Percentiles rank a stretch among this genome's conserved stretches.
These are phyloP conservation scores for Claviceps pazoutovae DNA, from an alignment of 2,329 filamentous ascomycete species.

Conservation along the genomic window DNA sequence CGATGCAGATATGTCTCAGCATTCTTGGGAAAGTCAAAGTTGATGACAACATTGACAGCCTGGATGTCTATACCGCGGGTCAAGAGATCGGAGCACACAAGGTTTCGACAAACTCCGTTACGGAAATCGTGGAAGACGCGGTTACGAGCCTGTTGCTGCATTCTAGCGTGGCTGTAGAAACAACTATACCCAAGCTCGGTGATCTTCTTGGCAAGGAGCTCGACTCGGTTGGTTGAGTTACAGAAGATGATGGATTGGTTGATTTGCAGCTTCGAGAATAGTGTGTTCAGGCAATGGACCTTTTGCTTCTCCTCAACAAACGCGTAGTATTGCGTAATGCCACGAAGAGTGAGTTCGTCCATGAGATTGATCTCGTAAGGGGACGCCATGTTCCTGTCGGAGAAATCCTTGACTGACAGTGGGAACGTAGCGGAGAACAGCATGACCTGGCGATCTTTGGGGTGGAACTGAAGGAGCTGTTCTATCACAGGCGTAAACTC, in stretches of 20 bases:
- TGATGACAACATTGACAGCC: conserved; percentile 98
- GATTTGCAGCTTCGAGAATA: conserved; percentile 98
- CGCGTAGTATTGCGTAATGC: conserved; percentile 98
- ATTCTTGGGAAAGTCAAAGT: conserved; percentile 99
- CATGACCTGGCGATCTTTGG: conserved; percentile 97
- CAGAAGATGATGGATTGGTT: conserved; percentile 99
- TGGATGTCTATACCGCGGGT: conserved; percentile 99
- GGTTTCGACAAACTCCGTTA: conserved; percentile 92
- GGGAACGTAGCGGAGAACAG: conserved; percentile 98
- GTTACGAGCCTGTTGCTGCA: conserved; percentile 93
- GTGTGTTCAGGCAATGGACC: conserved; percentile 95
- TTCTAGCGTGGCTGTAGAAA: conserved; percentile 97
- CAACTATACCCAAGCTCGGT: conserved; percentile 98
- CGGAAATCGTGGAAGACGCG: conserved; percentile 99
- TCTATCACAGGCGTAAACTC: conserved; percentile 98
- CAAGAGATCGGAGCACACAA: conserved; percentile 93
- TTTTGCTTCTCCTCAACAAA: conserved; percentile 99
- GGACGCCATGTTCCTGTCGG: conserved; percentile 90
- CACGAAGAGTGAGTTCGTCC: conserved; percentile 94
- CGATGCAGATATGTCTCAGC: conserved; percentile 97
- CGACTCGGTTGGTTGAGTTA: conserved; percentile 96
- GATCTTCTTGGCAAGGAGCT: conserved; percentile 96
- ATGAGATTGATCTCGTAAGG: conserved; percentile 99
- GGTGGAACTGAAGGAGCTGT: conserved; percentile 86
- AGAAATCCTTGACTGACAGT: conserved; percentile 92